phyloP scores from a whole-genome alignment of 495 filamentous ascomycete species.

The Pseudotulostoma volvatum region DNA sequence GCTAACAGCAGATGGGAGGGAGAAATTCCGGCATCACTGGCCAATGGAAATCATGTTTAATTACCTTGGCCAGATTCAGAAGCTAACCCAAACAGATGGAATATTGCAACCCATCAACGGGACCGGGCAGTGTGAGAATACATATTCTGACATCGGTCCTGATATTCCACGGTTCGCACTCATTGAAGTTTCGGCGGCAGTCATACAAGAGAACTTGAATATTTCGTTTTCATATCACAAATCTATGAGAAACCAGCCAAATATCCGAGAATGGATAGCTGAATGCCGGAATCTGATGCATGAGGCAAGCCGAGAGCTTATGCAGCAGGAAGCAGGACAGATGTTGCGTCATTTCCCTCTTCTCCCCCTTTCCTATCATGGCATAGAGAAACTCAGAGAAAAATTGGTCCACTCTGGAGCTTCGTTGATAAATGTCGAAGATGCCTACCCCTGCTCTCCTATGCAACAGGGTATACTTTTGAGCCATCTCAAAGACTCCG shows the following conservation, averaged over 20 bases:
- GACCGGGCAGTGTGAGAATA: conserved; percentile 2
- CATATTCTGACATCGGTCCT: conserved; percentile 4
- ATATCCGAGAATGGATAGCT: conserved; percentile 17
- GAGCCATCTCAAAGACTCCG: conserved; percentile 23
- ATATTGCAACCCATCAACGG: conserved; percentile 10
- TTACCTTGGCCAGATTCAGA: conserved; percentile 28
- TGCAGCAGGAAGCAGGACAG: conserved; percentile 6
- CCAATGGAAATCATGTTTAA: conserved; percentile 27
- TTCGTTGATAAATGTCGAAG: conserved; percentile 15
- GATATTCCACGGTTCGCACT: conserved; percentile 11
- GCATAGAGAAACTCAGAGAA: conserved; percentile 7
- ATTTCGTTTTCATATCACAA: conserved; percentile 16
- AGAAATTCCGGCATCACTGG: conserved; percentile 18
- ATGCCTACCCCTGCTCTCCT: too few species aligned
- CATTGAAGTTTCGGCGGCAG: conserved; percentile 36
- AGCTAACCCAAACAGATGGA: conserved; percentile 16
- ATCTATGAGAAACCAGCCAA: conserved; percentile 15
- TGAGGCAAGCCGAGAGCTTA: conserved; percentile 1
- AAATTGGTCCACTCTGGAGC: conserved; percentile 7
- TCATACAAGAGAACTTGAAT: conserved; percentile 33
- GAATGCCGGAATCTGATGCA: conserved; percentile 10
- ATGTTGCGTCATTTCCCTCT: conserved; percentile 16
- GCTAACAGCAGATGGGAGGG: conserved; percentile 26
- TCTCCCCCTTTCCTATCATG: conserved; percentile 14
- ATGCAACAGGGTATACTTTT: conserved; percentile 32